phyloP scores from a whole-genome alignment of 2,329 filamentous ascomycete species.

The Endothia cerciana region DNA sequence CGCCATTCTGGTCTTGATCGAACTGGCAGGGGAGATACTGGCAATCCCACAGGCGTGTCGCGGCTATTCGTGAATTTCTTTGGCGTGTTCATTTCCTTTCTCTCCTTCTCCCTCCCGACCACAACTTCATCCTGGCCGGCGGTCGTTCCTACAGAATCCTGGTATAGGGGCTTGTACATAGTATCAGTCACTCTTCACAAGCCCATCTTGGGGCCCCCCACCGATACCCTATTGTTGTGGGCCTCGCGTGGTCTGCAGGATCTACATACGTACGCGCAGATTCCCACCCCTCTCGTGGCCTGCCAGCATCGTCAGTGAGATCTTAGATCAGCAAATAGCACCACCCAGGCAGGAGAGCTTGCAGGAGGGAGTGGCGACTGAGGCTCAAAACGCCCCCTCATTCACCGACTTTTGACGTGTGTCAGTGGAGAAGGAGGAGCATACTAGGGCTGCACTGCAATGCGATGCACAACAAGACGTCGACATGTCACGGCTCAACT shows the following conservation, averaged over 20 bases:
- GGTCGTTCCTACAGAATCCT: not conserved
- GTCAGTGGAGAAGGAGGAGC: conserved; percentile 14
- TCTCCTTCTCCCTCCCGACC: not conserved
- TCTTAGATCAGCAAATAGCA: conserved; percentile 22
- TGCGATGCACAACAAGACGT: not conserved
- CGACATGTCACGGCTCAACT: not conserved
- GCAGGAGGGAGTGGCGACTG: conserved; percentile 23
- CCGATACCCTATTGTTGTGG: not conserved
- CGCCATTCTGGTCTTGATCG: conserved; percentile 23
- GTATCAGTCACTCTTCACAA: not conserved
- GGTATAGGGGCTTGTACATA: not conserved
- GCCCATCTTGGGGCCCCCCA: conserved; percentile 1
- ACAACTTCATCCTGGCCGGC: not conserved
- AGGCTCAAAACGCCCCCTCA: conserved; percentile 17
- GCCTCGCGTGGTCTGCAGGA: not conserved
- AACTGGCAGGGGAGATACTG: conserved; percentile 9
- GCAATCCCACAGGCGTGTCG: conserved; percentile 21
- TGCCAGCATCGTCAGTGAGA: conserved; percentile 18
- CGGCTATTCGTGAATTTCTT: conserved; percentile 18
- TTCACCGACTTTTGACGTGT: conserved; percentile 29
- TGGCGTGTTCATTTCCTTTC: not conserved
- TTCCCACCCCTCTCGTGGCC: conserved; percentile 24
- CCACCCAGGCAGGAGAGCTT: conserved; percentile 19
- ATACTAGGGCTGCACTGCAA: conserved; percentile 3
- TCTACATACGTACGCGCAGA: conserved; percentile 11